A percentile compares a stretch with the other conserved stretches of the same genome.
These are phyloP conservation scores for Microdochium nivale DNA, from an alignment of 2,329 filamentous ascomycete species.

Conservation along the genomic window DNA sequence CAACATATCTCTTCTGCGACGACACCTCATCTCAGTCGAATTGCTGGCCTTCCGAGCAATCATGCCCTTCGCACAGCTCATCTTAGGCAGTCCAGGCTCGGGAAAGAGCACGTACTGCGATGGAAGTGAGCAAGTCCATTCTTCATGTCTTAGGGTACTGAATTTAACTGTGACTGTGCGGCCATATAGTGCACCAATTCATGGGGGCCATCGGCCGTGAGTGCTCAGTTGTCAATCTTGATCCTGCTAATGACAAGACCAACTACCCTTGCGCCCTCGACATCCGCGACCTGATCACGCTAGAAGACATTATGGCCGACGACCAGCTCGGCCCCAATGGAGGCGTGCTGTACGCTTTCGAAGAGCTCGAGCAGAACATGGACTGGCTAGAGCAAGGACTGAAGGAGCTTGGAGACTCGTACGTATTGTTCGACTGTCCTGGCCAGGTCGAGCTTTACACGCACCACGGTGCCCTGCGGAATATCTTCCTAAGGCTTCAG, in stretches of 20 bases:
- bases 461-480: slow-evolving; percentile 83
- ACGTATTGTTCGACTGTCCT: slow-evolving; percentile 90
- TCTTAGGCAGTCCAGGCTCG: slow-evolving; percentile 88
- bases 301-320: slow-evolving; percentile 92
- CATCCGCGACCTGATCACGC: slow-evolving; percentile 76
- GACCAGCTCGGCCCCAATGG: slow-evolving; percentile 90
- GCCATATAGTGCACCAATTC: slow-evolving; percentile 76
- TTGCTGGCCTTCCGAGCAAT: neutral
- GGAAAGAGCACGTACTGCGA: slow-evolving; percentile 98
- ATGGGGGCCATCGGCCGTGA: slow-evolving; percentile 91
- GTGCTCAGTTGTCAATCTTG: slow-evolving; percentile 91
- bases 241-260: slow-evolving; percentile 91
- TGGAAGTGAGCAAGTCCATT: slow-evolving; percentile 54
- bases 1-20: too few species aligned
- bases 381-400: slow-evolving; percentile 84
- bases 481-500: slow-evolving; percentile 84
- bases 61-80: slow-evolving; percentile 65
- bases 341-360: slow-evolving; percentile 83
- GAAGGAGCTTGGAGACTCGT: slow-evolving; percentile 77
- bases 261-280: slow-evolving; percentile 86
- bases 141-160: neutral
- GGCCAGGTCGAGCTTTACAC: slow-evolving; percentile 97
- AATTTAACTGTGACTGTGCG: slow-evolving; percentile 1
- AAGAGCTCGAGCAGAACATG: slow-evolving; percentile 89
- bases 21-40: neutral